A percentile compares a stretch with the other conserved stretches of the same genome.
Evolutionary conservation across 192 early-diverging fungal genomes (phyloP).

Genomic region (Coemansia reversa): DNA sequence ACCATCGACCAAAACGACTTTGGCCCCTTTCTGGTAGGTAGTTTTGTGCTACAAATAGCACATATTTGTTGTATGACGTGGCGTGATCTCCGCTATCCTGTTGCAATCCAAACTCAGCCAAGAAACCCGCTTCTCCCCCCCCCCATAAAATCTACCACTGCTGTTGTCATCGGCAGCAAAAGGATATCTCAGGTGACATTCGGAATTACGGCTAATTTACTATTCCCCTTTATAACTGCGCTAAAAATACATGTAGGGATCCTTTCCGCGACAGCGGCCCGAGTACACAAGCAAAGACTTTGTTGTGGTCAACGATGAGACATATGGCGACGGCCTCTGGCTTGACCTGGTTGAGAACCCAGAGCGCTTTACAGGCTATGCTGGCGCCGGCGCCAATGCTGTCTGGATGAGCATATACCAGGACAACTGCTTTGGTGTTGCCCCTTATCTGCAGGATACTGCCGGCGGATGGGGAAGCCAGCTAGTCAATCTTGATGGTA

Average conservation of each 20-base stretch:
- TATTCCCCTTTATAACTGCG: background rate
- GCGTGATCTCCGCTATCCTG: conserved; percentile 8
- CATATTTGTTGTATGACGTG: conserved; percentile 28
- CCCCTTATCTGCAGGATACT: conserved; percentile 60
- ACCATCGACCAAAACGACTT: conserved; percentile 74
- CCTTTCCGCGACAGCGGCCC: conserved; percentile 45
- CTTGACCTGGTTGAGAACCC: conserved; percentile 90
- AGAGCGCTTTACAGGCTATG: conserved; percentile 96
- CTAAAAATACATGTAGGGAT: conserved; percentile 12
- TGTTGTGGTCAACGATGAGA: conserved; percentile 83
- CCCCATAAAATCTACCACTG: background rate
- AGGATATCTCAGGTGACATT: conserved; percentile 2
- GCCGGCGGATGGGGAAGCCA: conserved; percentile 54
- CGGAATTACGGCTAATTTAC: conserved; percentile 10
- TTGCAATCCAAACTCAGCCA: background rate
- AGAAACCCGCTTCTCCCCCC: background rate
- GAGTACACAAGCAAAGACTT: conserved; percentile 80
- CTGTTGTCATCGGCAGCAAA: background rate
- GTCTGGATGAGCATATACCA: conserved; percentile 98
- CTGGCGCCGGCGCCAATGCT: conserved; percentile 79
- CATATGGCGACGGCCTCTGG: conserved; percentile 70
- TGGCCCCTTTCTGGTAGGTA: conserved; percentile 56
- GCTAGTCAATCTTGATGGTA: conserved; percentile 47
- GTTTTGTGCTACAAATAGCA: background rate
- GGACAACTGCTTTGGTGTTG: conserved; percentile 93